Evolutionary conservation across 805 yeast genomes (phyloP).

Genomic region (Kurtzmaniella fragi): DNA sequence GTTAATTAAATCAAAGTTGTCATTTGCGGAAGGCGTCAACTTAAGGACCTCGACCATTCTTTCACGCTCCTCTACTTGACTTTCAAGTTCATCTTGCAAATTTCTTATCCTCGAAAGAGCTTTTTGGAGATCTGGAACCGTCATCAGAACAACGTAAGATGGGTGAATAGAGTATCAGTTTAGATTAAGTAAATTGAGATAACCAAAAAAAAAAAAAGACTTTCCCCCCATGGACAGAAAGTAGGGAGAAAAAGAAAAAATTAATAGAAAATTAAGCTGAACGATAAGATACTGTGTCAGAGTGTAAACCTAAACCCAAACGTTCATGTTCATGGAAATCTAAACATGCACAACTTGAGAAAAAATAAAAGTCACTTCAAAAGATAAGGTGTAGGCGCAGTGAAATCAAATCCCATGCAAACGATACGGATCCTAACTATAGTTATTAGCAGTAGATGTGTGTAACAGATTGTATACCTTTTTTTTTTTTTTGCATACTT

Average conservation of each 20-base stretch:
- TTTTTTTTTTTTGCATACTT: no score
- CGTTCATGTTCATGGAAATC: no score
- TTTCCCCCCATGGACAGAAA: background rate
- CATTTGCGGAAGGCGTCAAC: slow-evolving; percentile 34
- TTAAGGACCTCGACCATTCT: slow-evolving; percentile 22
- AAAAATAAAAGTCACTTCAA: no score
- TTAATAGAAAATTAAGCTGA: background rate
- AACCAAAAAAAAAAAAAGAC: slow-evolving; percentile 1
- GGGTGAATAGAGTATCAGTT: background rate
- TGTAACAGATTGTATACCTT: no score
- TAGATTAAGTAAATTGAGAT: slow-evolving; percentile 4
- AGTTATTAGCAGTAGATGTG: no score
- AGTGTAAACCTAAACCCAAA: no score
- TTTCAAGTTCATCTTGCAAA: slow-evolving; percentile 23
- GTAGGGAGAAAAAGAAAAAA: no score
- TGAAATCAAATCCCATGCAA: no score
- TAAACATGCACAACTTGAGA: no score
- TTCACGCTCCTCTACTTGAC: slow-evolving; percentile 29
- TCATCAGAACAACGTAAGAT: background rate
- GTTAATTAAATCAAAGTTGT: slow-evolving; percentile 30
- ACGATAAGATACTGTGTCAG: no score
- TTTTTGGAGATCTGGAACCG: slow-evolving; percentile 13
- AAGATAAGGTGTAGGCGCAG: no score
- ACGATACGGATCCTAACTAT: no score
- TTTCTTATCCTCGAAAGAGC: slow-evolving; percentile 13